phyloP scores from a whole-genome alignment of 2,329 filamentous ascomycete genomes.

The Colletotrichum caudatum region DNA sequence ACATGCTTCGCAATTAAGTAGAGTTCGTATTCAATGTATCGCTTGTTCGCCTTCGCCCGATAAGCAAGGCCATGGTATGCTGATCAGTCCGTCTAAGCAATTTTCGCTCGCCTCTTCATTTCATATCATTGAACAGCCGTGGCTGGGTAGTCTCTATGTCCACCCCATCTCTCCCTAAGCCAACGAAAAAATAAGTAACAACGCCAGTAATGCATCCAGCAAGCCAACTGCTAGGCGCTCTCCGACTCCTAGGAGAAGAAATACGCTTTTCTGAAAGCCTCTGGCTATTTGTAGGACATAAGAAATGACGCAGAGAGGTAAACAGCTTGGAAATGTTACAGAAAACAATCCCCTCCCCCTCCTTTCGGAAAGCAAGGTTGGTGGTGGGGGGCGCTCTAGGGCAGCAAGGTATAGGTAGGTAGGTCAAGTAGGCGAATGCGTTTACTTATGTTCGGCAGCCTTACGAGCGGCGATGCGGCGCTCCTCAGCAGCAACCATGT shows the following conservation, averaged over 20 bases:
- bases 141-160: neutral
- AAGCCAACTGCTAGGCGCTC: neutral
- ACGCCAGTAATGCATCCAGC: conserved; percentile 9
- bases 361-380: neutral
- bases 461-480: conserved; percentile 61
- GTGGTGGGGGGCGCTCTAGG: neutral
- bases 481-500: conserved; percentile 88
- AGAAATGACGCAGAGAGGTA: neutral
- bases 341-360: no score
- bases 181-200: neutral
- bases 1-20: neutral
- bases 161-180: neutral
- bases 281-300: neutral
- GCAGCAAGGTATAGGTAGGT: neutral
- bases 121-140: conserved; percentile 2
- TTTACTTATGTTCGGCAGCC: conserved; percentile 34
- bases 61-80: neutral
- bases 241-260: neutral
- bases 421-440: neutral
- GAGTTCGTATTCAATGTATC: neutral
- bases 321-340: neutral
- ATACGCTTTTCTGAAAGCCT: neutral
- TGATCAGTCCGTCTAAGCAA: neutral
- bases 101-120: neutral
- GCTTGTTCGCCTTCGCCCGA: neutral